Evolutionary conservation across 352 stramenopile species (phyloP), one percentile per base, ranked within the genome.

Genomic region (Aphanomyces euteiches): DNA sequence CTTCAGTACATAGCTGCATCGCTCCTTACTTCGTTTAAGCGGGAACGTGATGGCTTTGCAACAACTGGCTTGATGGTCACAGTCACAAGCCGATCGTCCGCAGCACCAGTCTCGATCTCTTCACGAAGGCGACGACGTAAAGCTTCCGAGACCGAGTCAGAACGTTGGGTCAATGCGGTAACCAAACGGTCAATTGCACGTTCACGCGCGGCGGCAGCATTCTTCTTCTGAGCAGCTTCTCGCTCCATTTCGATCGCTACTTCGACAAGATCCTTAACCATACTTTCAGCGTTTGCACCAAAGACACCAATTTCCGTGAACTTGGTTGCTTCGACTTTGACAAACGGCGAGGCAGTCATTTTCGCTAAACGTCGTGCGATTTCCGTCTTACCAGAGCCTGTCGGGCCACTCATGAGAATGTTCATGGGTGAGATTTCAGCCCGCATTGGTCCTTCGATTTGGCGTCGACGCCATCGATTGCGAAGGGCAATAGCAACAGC

Each of bases 231-330:
- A 37, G 76, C 76, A 34, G 78, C 75, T 34, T 83, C 75, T 36
- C 85, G 81, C 67, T 96, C 96, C 77, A 98, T 86, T 69, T 91
- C 89, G 57, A 98, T 96, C 12, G 89, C 88, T 8, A 98, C 87
- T 74, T 99, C 96, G 64, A 99, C 95, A 39, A 99, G 90, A 75
- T 99, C 97, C 56, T 95, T 92, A 74, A 99, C 99, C 79, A 99
- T 99, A 76, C 98, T 88, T 83, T 99, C 97, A 13, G 99, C 97
- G 79, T 99, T 97, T n/a, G 96, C 83, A 56, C 98, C 97, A 79
- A 99, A 97, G 77, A 99, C 99, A 28, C 98, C 98, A 48, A 99
- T 97, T 84, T 99, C 98, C 2, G 97, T 99, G 78, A 99, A 99
- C 84, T 99, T 99, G 41, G 97, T 99, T 7, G 98, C 98, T 77